Conservation (phyloP, 306 rosid genomes). For the Prunus kanzakura region DNA sequence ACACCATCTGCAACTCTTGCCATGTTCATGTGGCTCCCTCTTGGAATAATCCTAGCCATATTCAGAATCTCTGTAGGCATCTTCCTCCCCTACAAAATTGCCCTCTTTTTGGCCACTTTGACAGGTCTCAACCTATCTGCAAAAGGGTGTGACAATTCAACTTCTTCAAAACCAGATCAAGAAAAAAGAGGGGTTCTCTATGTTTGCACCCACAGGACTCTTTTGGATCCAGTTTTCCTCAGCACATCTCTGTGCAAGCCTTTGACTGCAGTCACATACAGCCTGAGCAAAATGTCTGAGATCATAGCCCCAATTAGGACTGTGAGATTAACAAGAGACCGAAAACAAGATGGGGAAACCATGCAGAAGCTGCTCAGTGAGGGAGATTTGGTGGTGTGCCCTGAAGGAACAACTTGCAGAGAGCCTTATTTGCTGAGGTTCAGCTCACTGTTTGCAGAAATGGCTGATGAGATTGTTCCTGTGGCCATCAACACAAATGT, state of each 20-base stretch:
- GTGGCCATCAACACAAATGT: conserved; percentile 67
- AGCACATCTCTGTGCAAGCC: conserved; percentile 45
- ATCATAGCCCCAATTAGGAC: conserved; percentile 57
- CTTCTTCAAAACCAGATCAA: conserved; percentile 13
- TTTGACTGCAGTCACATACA: conserved; percentile 73
- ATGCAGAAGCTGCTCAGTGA: conserved; percentile 52
- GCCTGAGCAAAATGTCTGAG: conserved; percentile 65
- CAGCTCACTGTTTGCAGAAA: conserved; percentile 84
- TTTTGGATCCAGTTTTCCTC: conserved; percentile 73
- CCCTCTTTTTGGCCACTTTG: conserved; percentile 29
- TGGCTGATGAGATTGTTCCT: conserved; percentile 81
- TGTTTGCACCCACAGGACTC: conserved; percentile 76
- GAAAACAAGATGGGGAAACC: conserved; percentile 60
- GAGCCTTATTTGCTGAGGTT: conserved; percentile 87
- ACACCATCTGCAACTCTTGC: conserved; percentile 67
- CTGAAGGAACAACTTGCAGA: conserved; percentile 97
- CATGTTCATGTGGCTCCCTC: conserved; percentile 80
- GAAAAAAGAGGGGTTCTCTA: conserved; percentile 52
- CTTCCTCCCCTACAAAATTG: conserved; percentile 52
- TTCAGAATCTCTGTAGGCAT: conserved; percentile 60
- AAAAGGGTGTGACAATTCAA: conserved; percentile 18
- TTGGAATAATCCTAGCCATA: conserved; percentile 58
- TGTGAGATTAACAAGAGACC: conserved; percentile 66
- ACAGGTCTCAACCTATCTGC: conserved; percentile 46
- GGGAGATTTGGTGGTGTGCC: conserved; percentile 94